Evolutionary conservation across 2,329 filamentous ascomycete genomes (phyloP).

Genomic region (Colletotrichum sp.): DNA sequence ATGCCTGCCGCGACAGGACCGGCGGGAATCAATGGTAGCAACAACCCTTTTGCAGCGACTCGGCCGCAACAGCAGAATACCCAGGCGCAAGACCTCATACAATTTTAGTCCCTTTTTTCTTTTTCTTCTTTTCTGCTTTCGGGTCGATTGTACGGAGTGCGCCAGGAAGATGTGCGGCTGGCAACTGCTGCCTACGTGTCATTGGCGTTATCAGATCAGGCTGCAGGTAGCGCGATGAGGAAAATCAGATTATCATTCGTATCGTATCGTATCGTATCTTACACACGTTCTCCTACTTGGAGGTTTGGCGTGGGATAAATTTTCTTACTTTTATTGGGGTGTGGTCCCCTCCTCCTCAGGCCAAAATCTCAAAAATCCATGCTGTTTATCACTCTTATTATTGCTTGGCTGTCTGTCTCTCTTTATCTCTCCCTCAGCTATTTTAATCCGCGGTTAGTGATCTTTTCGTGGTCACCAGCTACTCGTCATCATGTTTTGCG

Average conservation of each 20-base stretch:
- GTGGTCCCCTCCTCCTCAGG: neutral
- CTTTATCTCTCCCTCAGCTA: neutral
- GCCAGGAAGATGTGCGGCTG: neutral
- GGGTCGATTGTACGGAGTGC: neutral
- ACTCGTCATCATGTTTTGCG: neutral
- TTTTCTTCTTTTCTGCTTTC: neutral
- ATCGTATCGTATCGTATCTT: neutral
- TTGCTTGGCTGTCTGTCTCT: neutral
- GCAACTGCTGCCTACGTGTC: neutral
- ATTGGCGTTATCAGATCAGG: neutral
- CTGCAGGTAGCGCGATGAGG: neutral
- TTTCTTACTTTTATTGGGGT: neutral
- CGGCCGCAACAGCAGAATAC: slow-evolving; percentile 52
- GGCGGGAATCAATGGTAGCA: slow-evolving; percentile 59
- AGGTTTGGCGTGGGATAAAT: neutral
- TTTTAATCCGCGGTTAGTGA: neutral
- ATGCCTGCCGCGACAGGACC: slow-evolving; percentile 63
- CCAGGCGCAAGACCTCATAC: slow-evolving; percentile 65
- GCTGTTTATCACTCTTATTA: neutral
- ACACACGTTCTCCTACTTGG: neutral
- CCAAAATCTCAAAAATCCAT: neutral
- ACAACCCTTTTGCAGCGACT: slow-evolving; percentile 65
- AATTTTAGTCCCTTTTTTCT: slow-evolving; percentile 54
- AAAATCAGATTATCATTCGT: neutral
- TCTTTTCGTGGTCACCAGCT: neutral